Base-by-base conservation (phyloP, 345 rosid genomes). In the Moringa oleifera region DNA sequence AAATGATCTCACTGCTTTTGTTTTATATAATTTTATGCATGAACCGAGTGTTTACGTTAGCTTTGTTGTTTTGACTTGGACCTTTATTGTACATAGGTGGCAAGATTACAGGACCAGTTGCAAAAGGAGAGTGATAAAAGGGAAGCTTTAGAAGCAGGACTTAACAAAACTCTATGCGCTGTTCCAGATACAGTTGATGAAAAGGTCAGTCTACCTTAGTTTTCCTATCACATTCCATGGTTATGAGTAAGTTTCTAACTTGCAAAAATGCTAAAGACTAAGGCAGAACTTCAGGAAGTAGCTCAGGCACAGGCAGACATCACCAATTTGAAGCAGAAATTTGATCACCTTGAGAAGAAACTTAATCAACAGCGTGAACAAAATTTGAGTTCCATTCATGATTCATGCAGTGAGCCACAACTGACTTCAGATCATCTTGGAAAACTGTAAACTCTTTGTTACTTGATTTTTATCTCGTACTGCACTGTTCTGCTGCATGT, bases 91-190 rank as follows among this genome's bases (percentile, higher is more conserved):
- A 57, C 55, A 37, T 75, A 94, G 97, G 97, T 94, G 71, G 83
- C 71, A 69, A 86, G 88, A 73, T 83, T 94, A 55, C 83, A 83
- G 72, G 93, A 82, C 61, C 84, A 82, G 71, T 79, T 94, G 78
- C 91, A 78, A 67, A 81, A 73, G 76, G 95, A 89, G 77, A 82
- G 79, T 71, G 87, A 82, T 53, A 83, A 70, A 74, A 82, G 79
- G 75, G 60, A 41, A 59, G 80, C 82, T 74, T 68, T 94, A 53
- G 93, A 88, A 80, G 71, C 88, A 62, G 91, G 76, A 70, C 81
- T 88, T 64, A 62, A 67, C 65, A 50, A 68, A 61, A 81, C 74
- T 60, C 69, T 70, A 25, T 61, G 66, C 47, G 24, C 75, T 70
- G 53, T 76, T 61, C 77, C 84, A 36, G 74, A 55, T 23, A 61